Base-by-base conservation (phyloP, 768 basidiomycete genomes). In the Lentinula boryana region DNA sequence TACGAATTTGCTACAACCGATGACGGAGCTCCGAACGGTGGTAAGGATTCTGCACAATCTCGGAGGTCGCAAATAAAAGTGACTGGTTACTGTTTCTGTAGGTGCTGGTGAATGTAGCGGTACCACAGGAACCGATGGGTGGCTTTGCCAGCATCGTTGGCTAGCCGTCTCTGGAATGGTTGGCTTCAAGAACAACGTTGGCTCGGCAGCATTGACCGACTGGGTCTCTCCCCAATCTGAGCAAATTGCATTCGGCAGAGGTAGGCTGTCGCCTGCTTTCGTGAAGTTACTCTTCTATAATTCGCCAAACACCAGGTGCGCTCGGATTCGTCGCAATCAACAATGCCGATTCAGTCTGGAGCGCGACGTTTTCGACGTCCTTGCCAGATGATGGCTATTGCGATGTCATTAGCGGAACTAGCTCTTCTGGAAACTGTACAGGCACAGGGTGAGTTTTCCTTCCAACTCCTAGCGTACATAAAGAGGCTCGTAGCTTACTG, bases 71-170 rank as follows among this genome's bases (percentile, higher is more conserved):
- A 12, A 55, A 1, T 6, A 9, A 40, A 13, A 44, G 27, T 53
- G 10, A 12, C 49, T 16, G 5, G 12, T 44, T 43, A 16, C 31
- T 21, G 23, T 44, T 23, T 0, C 12, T 16, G 2, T 56, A 80
- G 81, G 76, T 38, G 55, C 69, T 2, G 85, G 84, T 35, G 77
- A 81, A 1, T 88, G 85, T 65, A 75, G 75, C 4, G 72, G 72
- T 0, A 81, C 69, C 16, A 78, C 77, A 9, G 86, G 84, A 3
- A 68, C 74, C n/a, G 76, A 75, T n/a, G 84, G 85, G 1, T 87
- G 85, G 84, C 71, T 83, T 38, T 87, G 86, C 67, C 86, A 88
- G 65, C 86, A 88, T 64, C 82, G 86, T 4, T 85, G 78, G 74
- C 66, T 75, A 3, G 78, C 85, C 4, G 73, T 87, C 44, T 70